Percentiles rank a stretch among this genome's conserved stretches.
Conservation (phyloP, 1,284 basidiomycete species). For the Leccinum fallax region DNA sequence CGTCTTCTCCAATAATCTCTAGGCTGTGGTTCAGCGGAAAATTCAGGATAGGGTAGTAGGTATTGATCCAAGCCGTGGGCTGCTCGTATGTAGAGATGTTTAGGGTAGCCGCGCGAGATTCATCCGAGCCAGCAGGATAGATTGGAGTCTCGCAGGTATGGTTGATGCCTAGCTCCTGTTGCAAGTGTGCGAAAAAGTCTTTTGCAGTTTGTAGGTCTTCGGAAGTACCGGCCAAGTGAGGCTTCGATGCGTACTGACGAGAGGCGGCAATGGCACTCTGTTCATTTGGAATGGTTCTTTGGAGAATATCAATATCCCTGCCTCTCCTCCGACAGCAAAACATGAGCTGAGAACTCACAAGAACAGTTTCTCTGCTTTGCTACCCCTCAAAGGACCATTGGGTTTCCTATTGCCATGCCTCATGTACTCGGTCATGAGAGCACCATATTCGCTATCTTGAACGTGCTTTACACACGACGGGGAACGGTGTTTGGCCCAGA, state of each 20-base stretch:
- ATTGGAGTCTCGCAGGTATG: constrained; percentile 41
- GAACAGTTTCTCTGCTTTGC: constrained; percentile 32
- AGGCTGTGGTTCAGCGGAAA: constrained; percentile 54
- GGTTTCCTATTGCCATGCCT: constrained; percentile 17
- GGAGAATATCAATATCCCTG: neutral
- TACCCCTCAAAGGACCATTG: constrained; percentile 23
- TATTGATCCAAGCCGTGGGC: constrained; percentile 58
- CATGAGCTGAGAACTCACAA: constrained; percentile 23
- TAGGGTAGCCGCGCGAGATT: constrained; percentile 50
- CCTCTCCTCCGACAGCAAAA: neutral
- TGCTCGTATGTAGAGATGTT: constrained; percentile 41
- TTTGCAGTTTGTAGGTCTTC: constrained; percentile 54
- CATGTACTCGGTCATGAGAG: constrained; percentile 24
- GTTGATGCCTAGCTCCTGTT: constrained; percentile 46
- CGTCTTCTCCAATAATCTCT: constrained; percentile 49
- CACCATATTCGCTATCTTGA: constrained; percentile 16
- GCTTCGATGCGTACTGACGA: constrained; percentile 47
- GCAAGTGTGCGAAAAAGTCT: constrained; percentile 50
- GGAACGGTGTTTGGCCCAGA: constrained; percentile 14
- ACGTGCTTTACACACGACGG: constrained; percentile 1
- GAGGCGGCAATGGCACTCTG: constrained; percentile 49
- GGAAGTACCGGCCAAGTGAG: constrained; percentile 55
- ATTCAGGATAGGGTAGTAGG: constrained; percentile 72
- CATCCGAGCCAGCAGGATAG: constrained; percentile 51
- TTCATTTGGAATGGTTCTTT: constrained; percentile 50